Base-by-base conservation (phyloP, 148 eudicot genomes). In the Vaccinium macrocarpon region DNA sequence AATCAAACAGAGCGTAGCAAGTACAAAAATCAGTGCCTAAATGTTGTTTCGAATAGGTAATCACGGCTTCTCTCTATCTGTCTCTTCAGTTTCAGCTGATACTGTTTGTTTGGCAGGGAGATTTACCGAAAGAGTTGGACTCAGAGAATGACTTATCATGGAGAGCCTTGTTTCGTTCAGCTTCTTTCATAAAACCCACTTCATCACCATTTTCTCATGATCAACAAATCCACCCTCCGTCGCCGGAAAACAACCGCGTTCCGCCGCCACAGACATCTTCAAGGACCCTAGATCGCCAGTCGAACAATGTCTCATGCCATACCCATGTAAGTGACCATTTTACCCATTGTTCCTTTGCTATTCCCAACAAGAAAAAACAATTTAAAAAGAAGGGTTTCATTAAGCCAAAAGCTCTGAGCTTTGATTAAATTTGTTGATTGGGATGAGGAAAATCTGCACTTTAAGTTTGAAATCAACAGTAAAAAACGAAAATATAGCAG, bases 121-220 rank as follows among this genome's bases (percentile, higher is more conserved):
- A 15, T 50, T 50, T 6, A 77, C 13, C 59, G 55, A 13, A 23
- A 49, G 80, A 51, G 80, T 23, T 77, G 10, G 57, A 77, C 16
- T 51, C 59, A 14, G 23, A 50, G 59, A 23, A 25, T 77, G 80
- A 77, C 38, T 51, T 86, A 29, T 86, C 90, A 16, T 88, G 88
- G 90, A 80, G 82, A 82, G 88, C 81, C 57, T 84, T 82, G 87
- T 78, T 84, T 79, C 85, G 64, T 7, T 87, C 87, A 84, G 87
- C 89, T 8, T 84, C 89, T 23, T 87, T 85, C 80, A 74, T 74
- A 10, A 82, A 29, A 52, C 89, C 87, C 3, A 87, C 29, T 52
- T 71, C 85, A 49, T 76, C 56, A 77, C 52, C 35, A 23, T 4
- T 11, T 11, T 50, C 35, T 52, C 35, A 38, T 23, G 35, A 77